These are phyloP conservation scores for Yamadazyma nakazawae DNA, from an alignment of 805 yeast genomes.

Conservation along the genomic window DNA sequence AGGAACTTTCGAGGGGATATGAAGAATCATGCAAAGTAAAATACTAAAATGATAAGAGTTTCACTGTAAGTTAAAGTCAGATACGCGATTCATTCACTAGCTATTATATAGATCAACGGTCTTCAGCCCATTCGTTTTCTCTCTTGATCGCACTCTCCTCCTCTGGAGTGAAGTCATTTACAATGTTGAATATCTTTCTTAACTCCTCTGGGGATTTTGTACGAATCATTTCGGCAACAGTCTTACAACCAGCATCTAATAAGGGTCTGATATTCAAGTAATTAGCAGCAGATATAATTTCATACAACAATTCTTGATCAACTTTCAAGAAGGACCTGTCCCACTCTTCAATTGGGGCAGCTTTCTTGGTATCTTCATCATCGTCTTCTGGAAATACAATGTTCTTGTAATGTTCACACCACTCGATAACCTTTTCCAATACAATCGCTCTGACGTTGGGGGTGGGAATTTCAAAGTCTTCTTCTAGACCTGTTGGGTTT, in stretches of 20 bases:
- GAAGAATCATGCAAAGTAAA: not conserved
- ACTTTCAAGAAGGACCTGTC: constrained; percentile 90
- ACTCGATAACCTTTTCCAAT: constrained; percentile 81
- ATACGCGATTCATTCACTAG: not conserved
- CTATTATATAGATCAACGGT: constrained; percentile 10
- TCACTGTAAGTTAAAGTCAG: not conserved
- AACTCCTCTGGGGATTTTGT: constrained; percentile 77
- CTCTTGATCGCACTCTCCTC: constrained; percentile 85
- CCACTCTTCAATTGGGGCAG: constrained; percentile 92
- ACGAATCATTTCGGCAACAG: constrained; percentile 79
- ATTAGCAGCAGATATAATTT: constrained; percentile 73
- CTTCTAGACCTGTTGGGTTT: constrained; percentile 56
- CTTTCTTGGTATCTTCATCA: constrained; percentile 77
- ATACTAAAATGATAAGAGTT: not conserved
- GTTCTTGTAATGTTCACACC: constrained; percentile 93
- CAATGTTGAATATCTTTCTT: constrained; percentile 73
- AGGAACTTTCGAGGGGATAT: no score
- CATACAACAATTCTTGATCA: constrained; percentile 85
- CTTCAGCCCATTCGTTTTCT: constrained; percentile 81
- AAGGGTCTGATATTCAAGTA: constrained; percentile 71
- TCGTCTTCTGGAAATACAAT: constrained; percentile 69
- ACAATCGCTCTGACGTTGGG: constrained; percentile 88
- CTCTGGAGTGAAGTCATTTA: constrained; percentile 80
- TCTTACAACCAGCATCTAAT: constrained; percentile 74
- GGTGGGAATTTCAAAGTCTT: constrained; percentile 77